These are phyloP conservation scores for Pestalotiopsis sp. DNA, from an alignment of 2,329 filamentous ascomycete species.

Conservation along the genomic window DNA sequence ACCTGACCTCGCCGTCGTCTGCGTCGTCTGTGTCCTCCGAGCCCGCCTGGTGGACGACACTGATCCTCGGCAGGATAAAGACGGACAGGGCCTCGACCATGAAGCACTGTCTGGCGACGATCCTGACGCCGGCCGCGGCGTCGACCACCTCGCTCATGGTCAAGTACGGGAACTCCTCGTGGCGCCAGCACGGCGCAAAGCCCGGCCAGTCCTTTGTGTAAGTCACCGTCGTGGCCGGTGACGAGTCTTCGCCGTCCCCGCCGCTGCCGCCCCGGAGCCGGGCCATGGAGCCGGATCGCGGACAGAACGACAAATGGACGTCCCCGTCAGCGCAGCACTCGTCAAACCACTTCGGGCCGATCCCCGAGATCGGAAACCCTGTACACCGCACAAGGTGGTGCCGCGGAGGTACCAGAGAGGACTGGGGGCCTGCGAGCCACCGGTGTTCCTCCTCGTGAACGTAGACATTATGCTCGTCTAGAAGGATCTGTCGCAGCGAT, in stretches of 20 bases:
- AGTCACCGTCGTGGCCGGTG: not conserved
- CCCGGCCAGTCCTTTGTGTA: slow-evolving; percentile 28
- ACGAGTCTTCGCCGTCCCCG: not conserved
- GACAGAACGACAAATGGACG: slow-evolving; percentile 46
- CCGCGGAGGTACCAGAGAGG: slow-evolving; percentile 39
- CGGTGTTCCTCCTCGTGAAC: slow-evolving; percentile 59
- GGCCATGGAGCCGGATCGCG: slow-evolving; percentile 41
- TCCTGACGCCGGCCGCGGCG: slow-evolving; percentile 43
- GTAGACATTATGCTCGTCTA: slow-evolving; percentile 56
- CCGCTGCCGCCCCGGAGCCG: slow-evolving; percentile 9
- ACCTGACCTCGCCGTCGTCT: slow-evolving; percentile 38
- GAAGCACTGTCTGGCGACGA: slow-evolving; percentile 51
- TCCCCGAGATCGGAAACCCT: slow-evolving; percentile 54
- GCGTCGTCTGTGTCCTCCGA: slow-evolving; percentile 20
- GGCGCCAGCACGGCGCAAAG: slow-evolving; percentile 54
- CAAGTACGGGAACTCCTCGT: slow-evolving; percentile 55
- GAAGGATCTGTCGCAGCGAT: slow-evolving; percentile 49
- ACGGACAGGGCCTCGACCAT: slow-evolving; percentile 49
- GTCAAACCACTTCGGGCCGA: slow-evolving; percentile 53
- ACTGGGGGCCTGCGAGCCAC: slow-evolving; percentile 51
- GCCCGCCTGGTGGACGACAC: slow-evolving; percentile 27
- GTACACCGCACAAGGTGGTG: slow-evolving; percentile 51
- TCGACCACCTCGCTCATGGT: slow-evolving; percentile 51
- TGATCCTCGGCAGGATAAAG: slow-evolving; percentile 42
- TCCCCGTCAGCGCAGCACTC: slow-evolving; percentile 47